These are phyloP conservation scores for Leucogyrophana mollusca DNA, from an alignment of 768 basidiomycete genomes.

Conservation along the genomic window DNA sequence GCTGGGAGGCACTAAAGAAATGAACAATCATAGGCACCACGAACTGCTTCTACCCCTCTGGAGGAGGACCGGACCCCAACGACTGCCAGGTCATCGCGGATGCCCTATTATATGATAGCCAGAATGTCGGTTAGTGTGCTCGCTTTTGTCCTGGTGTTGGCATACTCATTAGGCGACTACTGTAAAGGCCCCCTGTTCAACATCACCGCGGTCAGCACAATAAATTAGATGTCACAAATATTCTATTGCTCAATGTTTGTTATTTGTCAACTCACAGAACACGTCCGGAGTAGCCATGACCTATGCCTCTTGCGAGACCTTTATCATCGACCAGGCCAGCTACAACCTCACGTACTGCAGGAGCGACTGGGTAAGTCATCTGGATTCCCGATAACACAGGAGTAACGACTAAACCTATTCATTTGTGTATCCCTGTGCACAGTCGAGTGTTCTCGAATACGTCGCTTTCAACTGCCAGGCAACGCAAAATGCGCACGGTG, in stretches of 20 bases:
- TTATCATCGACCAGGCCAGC: conserved; percentile 48
- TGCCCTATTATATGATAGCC: conserved; percentile 43
- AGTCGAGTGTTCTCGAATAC: conserved; percentile 40
- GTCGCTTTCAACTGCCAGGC: conserved; percentile 48
- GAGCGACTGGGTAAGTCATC: conserved; percentile 40
- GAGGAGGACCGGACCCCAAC: conserved; percentile 47
- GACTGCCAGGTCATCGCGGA: conserved; percentile 51
- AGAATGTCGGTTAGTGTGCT: conserved; percentile 38
- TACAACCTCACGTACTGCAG: conserved; percentile 42
- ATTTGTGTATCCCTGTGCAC: background rate
- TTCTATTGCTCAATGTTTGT: no score
- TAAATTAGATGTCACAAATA: background rate
- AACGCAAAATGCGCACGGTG: conserved; percentile 49
- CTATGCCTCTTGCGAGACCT: conserved; percentile 42
- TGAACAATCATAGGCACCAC: conserved; percentile 26
- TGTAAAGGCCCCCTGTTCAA: conserved; percentile 11
- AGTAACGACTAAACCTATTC: background rate
- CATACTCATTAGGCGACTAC: background rate
- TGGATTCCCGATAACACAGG: background rate
- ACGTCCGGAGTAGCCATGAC: conserved; percentile 34
- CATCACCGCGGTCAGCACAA: background rate
- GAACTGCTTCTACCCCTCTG: conserved; percentile 45
- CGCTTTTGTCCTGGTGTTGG: no score
- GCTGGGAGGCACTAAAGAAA: no score
- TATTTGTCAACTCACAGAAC: conserved; percentile 18